phyloP scores from a whole-genome alignment of 2,329 filamentous ascomycete genomes.

The Onygenales sp. region DNA sequence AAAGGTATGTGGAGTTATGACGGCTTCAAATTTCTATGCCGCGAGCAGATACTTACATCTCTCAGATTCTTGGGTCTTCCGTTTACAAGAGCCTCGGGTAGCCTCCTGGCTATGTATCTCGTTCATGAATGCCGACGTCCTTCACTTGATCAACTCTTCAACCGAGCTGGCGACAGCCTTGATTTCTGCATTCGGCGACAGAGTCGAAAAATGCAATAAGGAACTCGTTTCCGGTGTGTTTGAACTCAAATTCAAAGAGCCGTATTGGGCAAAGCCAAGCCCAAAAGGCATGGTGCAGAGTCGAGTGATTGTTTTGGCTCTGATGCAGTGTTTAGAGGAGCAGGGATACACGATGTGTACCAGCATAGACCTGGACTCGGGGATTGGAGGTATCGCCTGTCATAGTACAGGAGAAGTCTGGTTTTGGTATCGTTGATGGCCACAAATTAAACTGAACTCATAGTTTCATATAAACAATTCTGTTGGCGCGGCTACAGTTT shows the following conservation, averaged over 20 bases:
- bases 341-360: not conserved
- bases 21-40: too few species aligned
- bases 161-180: not conserved
- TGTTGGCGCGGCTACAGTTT: too few species aligned
- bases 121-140: not conserved
- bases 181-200: not conserved
- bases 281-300: not conserved
- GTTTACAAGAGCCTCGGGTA: not conserved
- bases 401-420: not conserved
- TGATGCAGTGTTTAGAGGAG: not conserved
- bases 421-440: not conserved
- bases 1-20: too few species aligned
- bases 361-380: not conserved
- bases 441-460: too few species aligned
- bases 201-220: not conserved
- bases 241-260: not conserved
- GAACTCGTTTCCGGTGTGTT: not conserved
- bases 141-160: not conserved
- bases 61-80: too few species aligned
- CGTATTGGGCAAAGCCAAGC: not conserved
- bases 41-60: too few species aligned
- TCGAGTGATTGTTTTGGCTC: not conserved
- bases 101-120: not conserved
- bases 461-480: too few species aligned
- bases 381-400: not conserved